phyloP scores from a whole-genome alignment of 1,284 basidiomycete species.

The Macrocystidia cucumis region DNA sequence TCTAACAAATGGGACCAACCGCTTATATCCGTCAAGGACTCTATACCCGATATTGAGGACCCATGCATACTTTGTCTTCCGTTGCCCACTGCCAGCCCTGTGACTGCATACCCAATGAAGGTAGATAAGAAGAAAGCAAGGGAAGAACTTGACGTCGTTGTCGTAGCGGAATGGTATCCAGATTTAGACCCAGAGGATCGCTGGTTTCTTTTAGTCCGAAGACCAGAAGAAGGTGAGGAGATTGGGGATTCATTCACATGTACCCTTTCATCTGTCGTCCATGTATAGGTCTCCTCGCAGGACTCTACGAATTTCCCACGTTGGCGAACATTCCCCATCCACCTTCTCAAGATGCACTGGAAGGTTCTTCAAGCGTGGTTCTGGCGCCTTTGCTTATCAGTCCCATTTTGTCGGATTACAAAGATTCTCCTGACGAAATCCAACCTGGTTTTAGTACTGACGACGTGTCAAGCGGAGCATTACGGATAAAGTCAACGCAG shows the following conservation, averaged over 20 bases:
- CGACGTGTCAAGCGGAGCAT: no score
- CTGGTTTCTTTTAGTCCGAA: slow-evolving; percentile 70
- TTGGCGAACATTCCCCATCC: slow-evolving; percentile 36
- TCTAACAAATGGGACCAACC: no score
- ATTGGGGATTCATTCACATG: neutral
- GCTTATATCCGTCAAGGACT: no score
- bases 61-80: slow-evolving; percentile 69
- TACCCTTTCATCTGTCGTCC: slow-evolving; percentile 1
- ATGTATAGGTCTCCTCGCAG: slow-evolving; percentile 75
- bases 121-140: slow-evolving; percentile 77
- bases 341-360: slow-evolving; percentile 23
- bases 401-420: no score
- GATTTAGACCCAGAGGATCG: slow-evolving; percentile 26
- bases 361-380: slow-evolving; percentile 35
- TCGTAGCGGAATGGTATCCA: slow-evolving; percentile 73
- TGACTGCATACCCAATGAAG: slow-evolving; percentile 85
- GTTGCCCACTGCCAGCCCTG: slow-evolving; percentile 34
- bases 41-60: slow-evolving; percentile 64
- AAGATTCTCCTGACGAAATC: no score
- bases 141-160: slow-evolving; percentile 82
- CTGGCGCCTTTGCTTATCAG: slow-evolving; percentile 28
- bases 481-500: slow-evolving; percentile 37
- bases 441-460: no score
- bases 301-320: slow-evolving; percentile 80
- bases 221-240: slow-evolving; percentile 75